phyloP scores from a whole-genome alignment of 2,329 filamentous ascomycete species.

The Paecilomyces sp. region DNA sequence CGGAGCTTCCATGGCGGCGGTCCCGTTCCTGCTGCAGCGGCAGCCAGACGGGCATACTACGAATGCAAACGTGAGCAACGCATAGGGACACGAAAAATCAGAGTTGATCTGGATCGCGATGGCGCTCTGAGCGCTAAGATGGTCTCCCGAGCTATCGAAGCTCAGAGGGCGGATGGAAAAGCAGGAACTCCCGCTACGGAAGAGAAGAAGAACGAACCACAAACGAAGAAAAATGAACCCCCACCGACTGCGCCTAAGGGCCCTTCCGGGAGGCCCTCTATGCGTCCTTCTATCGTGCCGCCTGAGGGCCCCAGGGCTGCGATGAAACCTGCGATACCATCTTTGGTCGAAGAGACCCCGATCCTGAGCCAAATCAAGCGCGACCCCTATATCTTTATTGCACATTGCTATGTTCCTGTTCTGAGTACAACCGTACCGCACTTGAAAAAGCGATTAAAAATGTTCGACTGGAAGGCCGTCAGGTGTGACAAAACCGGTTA shows the following conservation, averaged over 20 bases:
- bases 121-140: conserved; percentile 73
- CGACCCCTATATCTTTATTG: conserved; percentile 84
- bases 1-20: conserved; percentile 44
- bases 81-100: conserved; percentile 69
- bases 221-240: conserved; percentile 50
- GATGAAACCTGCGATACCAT: conserved; percentile 30
- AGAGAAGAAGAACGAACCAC: conserved; percentile 27
- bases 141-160: conserved; percentile 66
- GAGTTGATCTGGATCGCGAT: conserved; percentile 83
- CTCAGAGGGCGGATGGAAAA: conserved; percentile 51
- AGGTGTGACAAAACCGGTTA: conserved; percentile 81
- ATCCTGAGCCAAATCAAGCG: conserved; percentile 64
- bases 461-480: conserved; percentile 73
- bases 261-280: conserved; percentile 54
- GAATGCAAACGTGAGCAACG: conserved; percentile 69
- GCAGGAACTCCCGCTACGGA: conserved; percentile 11
- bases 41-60: conserved; percentile 70
- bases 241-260: conserved; percentile 84
- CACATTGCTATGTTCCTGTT: conserved; percentile 79
- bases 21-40: conserved; percentile 63
- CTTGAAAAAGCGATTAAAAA: conserved; percentile 80
- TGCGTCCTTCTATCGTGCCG: conserved; percentile 25
- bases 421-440: conserved; percentile 79
- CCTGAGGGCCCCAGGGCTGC: conserved; percentile 33
- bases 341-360: conserved; percentile 57